Conservation (phyloP, 176 grass and related monocot genomes). For the Oryza glumipatula region DNA sequence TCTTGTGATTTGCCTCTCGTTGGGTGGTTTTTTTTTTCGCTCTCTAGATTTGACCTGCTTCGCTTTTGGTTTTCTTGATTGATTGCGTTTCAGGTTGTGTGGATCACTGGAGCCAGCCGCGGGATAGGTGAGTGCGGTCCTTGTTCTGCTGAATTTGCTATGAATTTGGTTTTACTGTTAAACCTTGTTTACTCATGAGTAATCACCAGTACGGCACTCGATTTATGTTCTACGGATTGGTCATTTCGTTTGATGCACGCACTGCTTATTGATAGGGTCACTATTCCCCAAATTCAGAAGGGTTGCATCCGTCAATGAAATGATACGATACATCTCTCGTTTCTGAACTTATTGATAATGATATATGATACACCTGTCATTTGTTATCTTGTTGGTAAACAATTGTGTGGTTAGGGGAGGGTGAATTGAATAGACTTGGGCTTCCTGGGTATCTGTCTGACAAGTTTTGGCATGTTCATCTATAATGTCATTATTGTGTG, state of each 20-base stretch:
- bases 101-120: slow-evolving; percentile 94
- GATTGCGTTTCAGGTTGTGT: slow-evolving; percentile 67
- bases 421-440: neutral
- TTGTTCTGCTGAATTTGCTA: slow-evolving; percentile 34
- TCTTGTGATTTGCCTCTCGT: neutral
- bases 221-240: neutral
- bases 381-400: neutral
- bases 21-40: neutral
- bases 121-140: slow-evolving; percentile 72
- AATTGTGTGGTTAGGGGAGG: neutral
- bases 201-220: neutral
- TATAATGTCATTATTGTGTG: neutral
- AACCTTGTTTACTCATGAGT: neutral
- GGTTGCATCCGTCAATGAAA: neutral
- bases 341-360: too few relatives aligned
- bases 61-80: neutral
- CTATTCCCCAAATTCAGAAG: neutral
- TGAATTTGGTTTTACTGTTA: neutral
- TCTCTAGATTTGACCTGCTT: neutral
- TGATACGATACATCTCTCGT: neutral
- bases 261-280: neutral
- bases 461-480: neutral
- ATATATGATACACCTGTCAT: neutral
- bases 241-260: neutral
- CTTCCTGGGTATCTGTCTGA: neutral